These are phyloP conservation scores for Centella asiatica DNA, from an alignment of 129 eudicot species.

Conservation along the genomic window DNA sequence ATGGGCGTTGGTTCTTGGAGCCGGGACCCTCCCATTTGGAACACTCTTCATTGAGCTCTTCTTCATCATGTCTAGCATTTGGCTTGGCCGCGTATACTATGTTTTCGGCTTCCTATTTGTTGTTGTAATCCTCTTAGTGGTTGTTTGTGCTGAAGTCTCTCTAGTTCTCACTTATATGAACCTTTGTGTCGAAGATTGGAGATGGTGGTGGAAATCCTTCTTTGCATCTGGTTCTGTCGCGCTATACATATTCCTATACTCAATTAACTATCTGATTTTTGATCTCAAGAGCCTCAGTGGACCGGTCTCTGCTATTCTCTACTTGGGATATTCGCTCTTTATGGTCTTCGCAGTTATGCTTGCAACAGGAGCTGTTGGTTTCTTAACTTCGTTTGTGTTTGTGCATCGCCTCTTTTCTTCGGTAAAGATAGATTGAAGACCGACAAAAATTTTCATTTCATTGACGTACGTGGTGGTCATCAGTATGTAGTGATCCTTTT, in stretches of 20 bases:
- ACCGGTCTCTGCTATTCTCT: slow-evolving; percentile 8
- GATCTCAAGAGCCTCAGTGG: slow-evolving; percentile 12
- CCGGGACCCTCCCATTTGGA: slow-evolving; percentile 39
- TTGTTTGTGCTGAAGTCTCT: slow-evolving; percentile 40
- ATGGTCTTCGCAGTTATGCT: slow-evolving; percentile 12
- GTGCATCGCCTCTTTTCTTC: slow-evolving; percentile 14
- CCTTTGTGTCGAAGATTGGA: slow-evolving; percentile 21
- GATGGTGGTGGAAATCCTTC: slow-evolving; percentile 14
- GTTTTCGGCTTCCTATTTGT: slow-evolving; percentile 35
- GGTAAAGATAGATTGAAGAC: slow-evolving; percentile 10
- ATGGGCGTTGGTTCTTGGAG: slow-evolving; percentile 30
- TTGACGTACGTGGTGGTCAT: not conserved
- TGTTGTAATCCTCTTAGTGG: slow-evolving; percentile 32
- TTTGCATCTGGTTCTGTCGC: slow-evolving; percentile 13
- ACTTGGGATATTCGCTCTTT: slow-evolving; percentile 9
- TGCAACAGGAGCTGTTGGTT: slow-evolving; percentile 7
- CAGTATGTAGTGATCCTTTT: not conserved
- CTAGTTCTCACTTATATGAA: slow-evolving; percentile 38
- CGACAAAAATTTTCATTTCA: not conserved
- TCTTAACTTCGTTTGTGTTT: slow-evolving; percentile 5
- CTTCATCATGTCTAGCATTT: slow-evolving; percentile 34
- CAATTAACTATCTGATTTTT: slow-evolving; percentile 6
- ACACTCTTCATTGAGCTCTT: slow-evolving; percentile 37
- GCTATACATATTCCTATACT: slow-evolving; percentile 11
- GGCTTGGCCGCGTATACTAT: slow-evolving; percentile 39